Percentiles rank a stretch among this genome's conserved stretches.
Evolutionary conservation across 225 moss, liverwort and hornwort species (phyloP).

Genomic region (Polytrichum commune): DNA sequence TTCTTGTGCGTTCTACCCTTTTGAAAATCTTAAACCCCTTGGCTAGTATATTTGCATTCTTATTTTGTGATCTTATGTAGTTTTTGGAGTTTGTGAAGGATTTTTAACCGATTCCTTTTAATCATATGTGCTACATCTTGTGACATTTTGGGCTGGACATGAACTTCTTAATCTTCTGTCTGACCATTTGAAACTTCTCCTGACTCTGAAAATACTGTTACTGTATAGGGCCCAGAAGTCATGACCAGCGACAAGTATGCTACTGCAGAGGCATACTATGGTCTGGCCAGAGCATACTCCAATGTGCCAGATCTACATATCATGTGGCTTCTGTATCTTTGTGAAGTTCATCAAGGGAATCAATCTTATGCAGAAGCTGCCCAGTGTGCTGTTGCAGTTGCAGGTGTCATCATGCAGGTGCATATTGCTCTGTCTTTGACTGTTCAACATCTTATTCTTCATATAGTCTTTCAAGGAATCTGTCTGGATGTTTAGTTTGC

Average conservation of each 20-base stretch:
- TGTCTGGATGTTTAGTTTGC: too few relatives aligned
- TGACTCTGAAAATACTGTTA: not conserved
- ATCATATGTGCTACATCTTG: too few relatives aligned
- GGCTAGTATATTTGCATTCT: too few relatives aligned
- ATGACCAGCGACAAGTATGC: slow-evolving; percentile 81
- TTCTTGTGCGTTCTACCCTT: slow-evolving; percentile 47
- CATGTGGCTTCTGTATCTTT: slow-evolving; percentile 97
- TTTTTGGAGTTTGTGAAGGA: too few relatives aligned
- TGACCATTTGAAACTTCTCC: too few relatives aligned
- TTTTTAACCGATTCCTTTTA: too few relatives aligned
- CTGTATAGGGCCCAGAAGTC: slow-evolving; percentile 65
- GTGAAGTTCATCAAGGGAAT: slow-evolving; percentile 94
- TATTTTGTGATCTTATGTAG: too few relatives aligned
- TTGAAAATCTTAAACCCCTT: not conserved
- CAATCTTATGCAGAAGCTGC: slow-evolving; percentile 97
- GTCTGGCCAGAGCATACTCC: slow-evolving; percentile 88
- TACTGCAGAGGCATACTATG: slow-evolving; percentile 87
- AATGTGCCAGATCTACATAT: slow-evolving; percentile 96
- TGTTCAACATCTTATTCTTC: too few relatives aligned
- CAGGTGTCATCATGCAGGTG: slow-evolving; percentile 99
- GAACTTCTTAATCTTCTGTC: too few relatives aligned
- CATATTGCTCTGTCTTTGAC: slow-evolving; percentile 5
- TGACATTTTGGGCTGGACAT: too few relatives aligned
- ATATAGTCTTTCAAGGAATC: too few relatives aligned
- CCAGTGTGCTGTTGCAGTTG: slow-evolving; percentile 95